A percentile compares a stretch with the other conserved stretches of the same genome.
These are phyloP conservation scores for Chytriomyces sp. DNA, from an alignment of 192 early-diverging fungal genomes.

Conservation along the genomic window DNA sequence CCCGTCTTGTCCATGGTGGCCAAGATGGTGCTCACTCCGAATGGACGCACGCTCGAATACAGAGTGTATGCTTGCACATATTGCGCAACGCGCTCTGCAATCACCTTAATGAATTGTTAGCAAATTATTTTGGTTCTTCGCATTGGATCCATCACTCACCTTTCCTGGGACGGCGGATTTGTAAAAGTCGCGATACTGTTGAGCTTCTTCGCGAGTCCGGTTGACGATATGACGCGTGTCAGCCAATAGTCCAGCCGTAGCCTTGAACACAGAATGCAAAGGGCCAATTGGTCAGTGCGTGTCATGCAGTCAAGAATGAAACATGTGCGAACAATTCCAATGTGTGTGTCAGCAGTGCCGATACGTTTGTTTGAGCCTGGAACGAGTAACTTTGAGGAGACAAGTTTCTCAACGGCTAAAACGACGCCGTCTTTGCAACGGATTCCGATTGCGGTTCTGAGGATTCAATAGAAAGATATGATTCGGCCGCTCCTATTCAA, in stretches of 20 bases:
- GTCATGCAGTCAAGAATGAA: background rate
- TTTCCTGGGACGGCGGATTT: conserved; percentile 81
- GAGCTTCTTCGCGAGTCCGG: conserved; percentile 88
- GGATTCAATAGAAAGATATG: too few species aligned
- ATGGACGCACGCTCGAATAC: conserved; percentile 94
- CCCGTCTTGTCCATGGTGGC: conserved; percentile 80
- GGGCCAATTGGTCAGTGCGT: background rate
- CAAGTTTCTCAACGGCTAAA: conserved; percentile 93
- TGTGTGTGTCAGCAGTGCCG: conserved; percentile 85
- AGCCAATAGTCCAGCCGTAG: conserved; percentile 91
- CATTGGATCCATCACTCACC: conserved; percentile 44
- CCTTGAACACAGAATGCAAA: conserved; percentile 50
- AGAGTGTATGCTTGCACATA: conserved; percentile 97
- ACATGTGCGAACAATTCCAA: conserved; percentile 78
- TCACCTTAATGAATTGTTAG: conserved; percentile 56
- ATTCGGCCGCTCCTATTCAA: too few species aligned
- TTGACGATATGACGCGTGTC: conserved; percentile 90
- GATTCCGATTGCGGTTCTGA: conserved; percentile 90
- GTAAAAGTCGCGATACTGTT: conserved; percentile 86
- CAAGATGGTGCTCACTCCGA: conserved; percentile 86
- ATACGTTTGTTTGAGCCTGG: conserved; percentile 93
- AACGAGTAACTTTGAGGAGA: conserved; percentile 93
- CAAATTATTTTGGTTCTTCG: background rate
- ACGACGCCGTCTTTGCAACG: conserved; percentile 95
- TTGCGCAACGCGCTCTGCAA: conserved; percentile 90